Percentiles rank a stretch among this genome's conserved stretches.
These are phyloP conservation scores for Leptographium procerum DNA, from an alignment of 2,329 filamentous ascomycete genomes.

Conservation along the genomic window DNA sequence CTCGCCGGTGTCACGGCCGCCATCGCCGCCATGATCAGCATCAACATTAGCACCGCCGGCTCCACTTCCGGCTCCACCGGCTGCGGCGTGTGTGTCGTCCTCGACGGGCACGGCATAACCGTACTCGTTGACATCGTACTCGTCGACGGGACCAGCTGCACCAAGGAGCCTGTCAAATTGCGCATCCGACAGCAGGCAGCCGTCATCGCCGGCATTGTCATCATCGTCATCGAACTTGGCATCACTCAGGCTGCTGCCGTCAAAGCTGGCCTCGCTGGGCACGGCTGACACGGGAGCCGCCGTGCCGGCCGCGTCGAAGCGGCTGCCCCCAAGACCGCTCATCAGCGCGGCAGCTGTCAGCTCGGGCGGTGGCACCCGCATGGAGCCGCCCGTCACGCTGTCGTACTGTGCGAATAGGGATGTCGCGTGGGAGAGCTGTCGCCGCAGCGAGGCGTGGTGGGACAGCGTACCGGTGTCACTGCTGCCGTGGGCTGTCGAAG, in stretches of 20 bases:
- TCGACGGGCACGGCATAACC: not conserved
- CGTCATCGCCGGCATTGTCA: not conserved
- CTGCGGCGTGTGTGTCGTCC: not conserved
- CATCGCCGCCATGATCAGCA: not conserved
- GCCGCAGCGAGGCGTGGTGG: constrained; percentile 8
- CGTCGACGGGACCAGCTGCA: not conserved
- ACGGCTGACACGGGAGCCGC: constrained; percentile 36
- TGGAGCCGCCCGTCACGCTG: constrained; percentile 13
- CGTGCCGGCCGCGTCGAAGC: constrained; percentile 29
- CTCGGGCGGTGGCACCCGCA: constrained; percentile 29
- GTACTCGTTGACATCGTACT: constrained; percentile 1
- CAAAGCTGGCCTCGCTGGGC: constrained; percentile 29
- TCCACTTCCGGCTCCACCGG: not conserved
- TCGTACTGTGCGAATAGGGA: constrained; percentile 11
- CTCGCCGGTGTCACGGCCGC: not conserved
- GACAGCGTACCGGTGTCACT: not conserved
- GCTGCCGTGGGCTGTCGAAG: not conserved
- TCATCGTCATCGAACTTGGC: not conserved
- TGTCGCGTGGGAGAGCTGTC: constrained; percentile 8
- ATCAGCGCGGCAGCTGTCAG: constrained; percentile 39
- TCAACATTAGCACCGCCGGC: too few species aligned
- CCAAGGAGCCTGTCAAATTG: not conserved
- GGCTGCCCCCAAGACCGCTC: constrained; percentile 34
- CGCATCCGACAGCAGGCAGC: not conserved
- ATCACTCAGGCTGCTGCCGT: constrained; percentile 11